These are phyloP conservation scores for Tinospora cordifolia DNA, from an alignment of 164 flowering plant species.

Conservation along the genomic window DNA sequence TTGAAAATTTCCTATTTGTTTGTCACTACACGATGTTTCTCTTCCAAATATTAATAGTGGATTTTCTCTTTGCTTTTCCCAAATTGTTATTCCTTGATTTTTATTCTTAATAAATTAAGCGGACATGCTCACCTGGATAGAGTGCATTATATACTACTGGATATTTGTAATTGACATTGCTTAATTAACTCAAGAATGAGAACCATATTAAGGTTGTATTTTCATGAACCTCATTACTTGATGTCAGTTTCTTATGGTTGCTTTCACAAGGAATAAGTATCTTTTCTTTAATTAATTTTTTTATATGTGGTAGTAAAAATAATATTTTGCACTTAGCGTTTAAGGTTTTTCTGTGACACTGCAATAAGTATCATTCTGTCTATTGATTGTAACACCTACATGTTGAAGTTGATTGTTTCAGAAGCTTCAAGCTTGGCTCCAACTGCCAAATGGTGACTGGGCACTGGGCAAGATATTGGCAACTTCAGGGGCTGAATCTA, in stretches of 20 bases:
- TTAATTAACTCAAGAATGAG: background rate
- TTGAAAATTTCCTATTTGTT: too few relatives aligned
- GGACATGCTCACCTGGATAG: too few relatives aligned
- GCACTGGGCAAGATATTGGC: slow-evolving; percentile 64
- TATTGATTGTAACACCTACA: slow-evolving; percentile 21
- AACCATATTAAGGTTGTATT: background rate
- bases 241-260: slow-evolving; percentile 6
- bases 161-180: background rate
- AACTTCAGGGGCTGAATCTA: slow-evolving; percentile 53
- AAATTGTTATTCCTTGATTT: too few relatives aligned
- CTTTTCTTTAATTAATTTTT: background rate
- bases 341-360: slow-evolving; percentile 6
- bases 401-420: slow-evolving; percentile 44
- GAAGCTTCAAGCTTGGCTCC: slow-evolving; percentile 85
- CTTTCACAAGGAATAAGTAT: slow-evolving; percentile 3
- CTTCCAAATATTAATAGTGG: background rate
- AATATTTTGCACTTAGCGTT: background rate
- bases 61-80: background rate
- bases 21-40: too few relatives aligned
- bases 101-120: too few relatives aligned
- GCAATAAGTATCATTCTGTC: too few relatives aligned
- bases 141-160: too few relatives aligned
- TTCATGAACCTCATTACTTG: background rate
- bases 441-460: slow-evolving; percentile 85
- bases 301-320: background rate